Evolutionary conservation across 2,329 filamentous ascomycete genomes (phyloP).

Genomic region (Clonostachys sp.): DNA sequence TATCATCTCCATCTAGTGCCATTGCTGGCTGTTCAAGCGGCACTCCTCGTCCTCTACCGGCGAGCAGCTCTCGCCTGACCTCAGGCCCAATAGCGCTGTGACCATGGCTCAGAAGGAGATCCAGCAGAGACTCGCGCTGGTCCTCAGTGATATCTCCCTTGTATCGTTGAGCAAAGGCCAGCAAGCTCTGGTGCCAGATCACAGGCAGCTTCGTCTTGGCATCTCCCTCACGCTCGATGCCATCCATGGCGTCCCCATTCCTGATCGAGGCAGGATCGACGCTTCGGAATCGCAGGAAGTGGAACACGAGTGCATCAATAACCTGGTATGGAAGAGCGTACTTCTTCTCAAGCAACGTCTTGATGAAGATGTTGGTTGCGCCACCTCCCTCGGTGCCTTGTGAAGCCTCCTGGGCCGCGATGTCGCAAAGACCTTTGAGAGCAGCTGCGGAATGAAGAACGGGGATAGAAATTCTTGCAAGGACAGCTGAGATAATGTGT

Average conservation of each 20-base stretch:
- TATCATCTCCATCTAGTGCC: slow-evolving; percentile 75
- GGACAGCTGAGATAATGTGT: slow-evolving; percentile 81
- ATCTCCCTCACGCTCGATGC: slow-evolving; percentile 37
- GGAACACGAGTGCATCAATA: slow-evolving; percentile 90
- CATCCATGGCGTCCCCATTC: slow-evolving; percentile 47
- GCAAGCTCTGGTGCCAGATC: slow-evolving; percentile 90
- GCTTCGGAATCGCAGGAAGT: slow-evolving; percentile 86
- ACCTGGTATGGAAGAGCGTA: slow-evolving; percentile 95
- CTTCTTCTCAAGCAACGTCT: slow-evolving; percentile 89
- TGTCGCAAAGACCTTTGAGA: slow-evolving; percentile 87
- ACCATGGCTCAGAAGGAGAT: slow-evolving; percentile 78
- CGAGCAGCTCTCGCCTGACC: slow-evolving; percentile 81
- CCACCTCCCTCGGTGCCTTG: slow-evolving; percentile 82
- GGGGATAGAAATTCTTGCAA: slow-evolving; percentile 80
- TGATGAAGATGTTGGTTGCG: slow-evolving; percentile 93
- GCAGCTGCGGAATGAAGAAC: slow-evolving; percentile 91
- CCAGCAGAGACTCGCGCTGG: slow-evolving; percentile 84
- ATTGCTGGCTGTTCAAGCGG: slow-evolving; percentile 50
- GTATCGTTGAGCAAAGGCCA: slow-evolving; percentile 92
- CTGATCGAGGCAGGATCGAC: slow-evolving; percentile 56
- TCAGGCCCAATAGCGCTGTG: slow-evolving; percentile 89
- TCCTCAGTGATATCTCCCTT: slow-evolving; percentile 95
- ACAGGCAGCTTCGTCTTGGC: slow-evolving; percentile 70
- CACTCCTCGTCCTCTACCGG: slow-evolving; percentile 80
- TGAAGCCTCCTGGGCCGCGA: slow-evolving; percentile 84